phyloP scores from a whole-genome alignment of 306 rosid genomes.

The Oemleria cerasiformis region DNA sequence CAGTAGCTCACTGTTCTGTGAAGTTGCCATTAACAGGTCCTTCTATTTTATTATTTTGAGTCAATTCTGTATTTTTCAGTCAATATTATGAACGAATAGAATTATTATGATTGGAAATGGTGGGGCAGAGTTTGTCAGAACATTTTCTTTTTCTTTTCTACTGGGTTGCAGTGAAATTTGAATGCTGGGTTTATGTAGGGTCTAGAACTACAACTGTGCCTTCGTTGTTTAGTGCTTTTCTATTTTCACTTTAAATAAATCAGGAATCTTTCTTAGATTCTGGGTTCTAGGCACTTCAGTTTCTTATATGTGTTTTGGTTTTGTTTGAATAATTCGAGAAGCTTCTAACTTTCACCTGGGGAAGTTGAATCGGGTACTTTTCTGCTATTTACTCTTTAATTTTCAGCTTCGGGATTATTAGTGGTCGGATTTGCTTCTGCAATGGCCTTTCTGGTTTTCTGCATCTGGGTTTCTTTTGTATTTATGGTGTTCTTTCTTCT shows the following conservation, averaged over 20 bases:
- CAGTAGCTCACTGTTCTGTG: background rate
- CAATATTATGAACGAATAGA: background rate
- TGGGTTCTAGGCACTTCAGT: slow-evolving; percentile 7
- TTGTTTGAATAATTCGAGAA: slow-evolving; percentile 11
- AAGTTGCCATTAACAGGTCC: slow-evolving; percentile 25
- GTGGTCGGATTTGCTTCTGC: slow-evolving; percentile 20
- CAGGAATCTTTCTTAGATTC: slow-evolving; percentile 9
- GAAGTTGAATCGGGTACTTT: slow-evolving; percentile 29
- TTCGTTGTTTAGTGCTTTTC: slow-evolving; percentile 25
- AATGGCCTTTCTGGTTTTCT: slow-evolving; percentile 5
- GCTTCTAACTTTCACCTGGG: background rate
- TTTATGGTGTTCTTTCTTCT: background rate
- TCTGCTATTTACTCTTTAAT: background rate
- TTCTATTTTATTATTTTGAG: background rate
- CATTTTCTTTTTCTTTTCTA: background rate
- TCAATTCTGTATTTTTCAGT: background rate
- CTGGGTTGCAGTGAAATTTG: background rate
- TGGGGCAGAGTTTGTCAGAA: slow-evolving; percentile 21
- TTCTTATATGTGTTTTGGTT: background rate
- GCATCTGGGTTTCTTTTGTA: slow-evolving; percentile 18
- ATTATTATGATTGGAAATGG: background rate
- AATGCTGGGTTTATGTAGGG: background rate
- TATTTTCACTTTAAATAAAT: slow-evolving; percentile 5
- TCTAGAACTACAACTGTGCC: slow-evolving; percentile 9
- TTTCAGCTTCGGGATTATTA: slow-evolving; percentile 6